phyloP scores from a whole-genome alignment of 768 basidiomycete genomes.

The Gautieria morchelliformis region DNA sequence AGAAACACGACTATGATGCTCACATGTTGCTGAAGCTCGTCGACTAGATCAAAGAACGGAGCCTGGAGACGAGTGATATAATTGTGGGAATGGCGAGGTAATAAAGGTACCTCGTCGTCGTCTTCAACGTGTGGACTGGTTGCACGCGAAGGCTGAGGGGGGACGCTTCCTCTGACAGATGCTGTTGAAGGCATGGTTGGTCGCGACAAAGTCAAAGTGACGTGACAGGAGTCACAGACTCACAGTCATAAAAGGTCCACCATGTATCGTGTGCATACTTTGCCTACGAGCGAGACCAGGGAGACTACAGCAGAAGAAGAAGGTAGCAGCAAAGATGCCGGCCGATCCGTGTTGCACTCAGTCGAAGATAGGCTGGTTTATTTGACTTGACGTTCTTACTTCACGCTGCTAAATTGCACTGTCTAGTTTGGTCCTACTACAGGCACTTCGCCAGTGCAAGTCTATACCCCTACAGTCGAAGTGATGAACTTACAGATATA shows the following conservation, averaged over 20 bases:
- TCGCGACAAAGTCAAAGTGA: not conserved
- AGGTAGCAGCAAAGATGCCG: not conserved
- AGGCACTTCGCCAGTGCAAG: slow-evolving; percentile 64
- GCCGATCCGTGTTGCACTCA: not conserved
- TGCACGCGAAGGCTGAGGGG: slow-evolving; percentile 34
- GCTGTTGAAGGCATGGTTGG: not conserved
- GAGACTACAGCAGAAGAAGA: not conserved
- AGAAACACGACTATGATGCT: slow-evolving; percentile 9
- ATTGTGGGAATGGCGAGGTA: not conserved
- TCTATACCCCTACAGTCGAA: slow-evolving; percentile 8
- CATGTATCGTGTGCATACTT: slow-evolving; percentile 9
- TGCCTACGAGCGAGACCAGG: slow-evolving; percentile 1
- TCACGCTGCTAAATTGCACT: not conserved
- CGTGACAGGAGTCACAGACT: not conserved
- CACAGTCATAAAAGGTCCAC: not conserved
- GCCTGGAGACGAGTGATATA: slow-evolving; percentile 23
- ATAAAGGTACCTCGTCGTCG: slow-evolving; percentile 23
- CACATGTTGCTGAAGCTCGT: slow-evolving; percentile 78
- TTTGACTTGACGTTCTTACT: not conserved
- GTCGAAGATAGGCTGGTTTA: slow-evolving; percentile 6
- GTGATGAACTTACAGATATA: slow-evolving; percentile 10
- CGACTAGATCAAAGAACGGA: slow-evolving; percentile 68
- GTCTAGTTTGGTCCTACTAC: slow-evolving; percentile 48
- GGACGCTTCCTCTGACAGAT: slow-evolving; percentile 4
- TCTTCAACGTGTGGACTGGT: slow-evolving; percentile 35